Percentiles rank a stretch among this genome's conserved stretches.
Conservation (phyloP, 306 rosid genomes). For the Cotoneaster glaucophyllus region DNA sequence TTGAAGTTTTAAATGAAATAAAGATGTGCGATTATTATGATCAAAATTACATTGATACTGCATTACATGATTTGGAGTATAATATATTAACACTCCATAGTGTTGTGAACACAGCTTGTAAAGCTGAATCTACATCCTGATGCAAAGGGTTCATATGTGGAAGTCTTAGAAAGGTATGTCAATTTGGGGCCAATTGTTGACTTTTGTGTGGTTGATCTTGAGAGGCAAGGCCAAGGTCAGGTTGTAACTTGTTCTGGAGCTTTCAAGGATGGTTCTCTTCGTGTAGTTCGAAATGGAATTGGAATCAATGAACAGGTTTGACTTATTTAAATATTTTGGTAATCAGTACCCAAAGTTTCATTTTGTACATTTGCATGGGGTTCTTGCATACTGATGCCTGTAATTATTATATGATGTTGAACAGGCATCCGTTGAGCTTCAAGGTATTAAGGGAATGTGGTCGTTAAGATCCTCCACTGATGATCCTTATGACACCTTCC, state of each 20-base stretch:
- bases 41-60: background rate
- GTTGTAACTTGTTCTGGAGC: slow-evolving; percentile 99
- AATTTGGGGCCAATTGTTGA: slow-evolving; percentile 98
- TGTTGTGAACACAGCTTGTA: slow-evolving; percentile 62
- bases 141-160: slow-evolving; percentile 88
- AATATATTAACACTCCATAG: slow-evolving; percentile 20
- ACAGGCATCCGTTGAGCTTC: slow-evolving; percentile 98
- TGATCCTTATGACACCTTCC: slow-evolving; percentile 84
- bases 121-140: slow-evolving; percentile 84
- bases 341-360: background rate
- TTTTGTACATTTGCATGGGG: background rate
- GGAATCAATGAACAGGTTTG: slow-evolving; percentile 95
- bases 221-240: slow-evolving; percentile 99
- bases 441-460: slow-evolving; percentile 99
- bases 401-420: slow-evolving; percentile 13
- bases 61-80: slow-evolving; percentile 12
- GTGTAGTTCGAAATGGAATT: slow-evolving; percentile 86
- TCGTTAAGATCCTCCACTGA: slow-evolving; percentile 88
- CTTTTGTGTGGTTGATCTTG: slow-evolving; percentile 97
- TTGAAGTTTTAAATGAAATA: background rate
- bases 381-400: background rate
- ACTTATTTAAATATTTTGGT: background rate
- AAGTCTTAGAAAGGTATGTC: slow-evolving; percentile 84
- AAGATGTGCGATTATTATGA: background rate
- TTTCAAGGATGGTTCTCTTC: slow-evolving; percentile 97